Percentiles rank a stretch among this genome's conserved stretches.
These are phyloP conservation scores for Epithemia pelagica DNA, from an alignment of 108 stramenopile species.

Conservation along the genomic window DNA sequence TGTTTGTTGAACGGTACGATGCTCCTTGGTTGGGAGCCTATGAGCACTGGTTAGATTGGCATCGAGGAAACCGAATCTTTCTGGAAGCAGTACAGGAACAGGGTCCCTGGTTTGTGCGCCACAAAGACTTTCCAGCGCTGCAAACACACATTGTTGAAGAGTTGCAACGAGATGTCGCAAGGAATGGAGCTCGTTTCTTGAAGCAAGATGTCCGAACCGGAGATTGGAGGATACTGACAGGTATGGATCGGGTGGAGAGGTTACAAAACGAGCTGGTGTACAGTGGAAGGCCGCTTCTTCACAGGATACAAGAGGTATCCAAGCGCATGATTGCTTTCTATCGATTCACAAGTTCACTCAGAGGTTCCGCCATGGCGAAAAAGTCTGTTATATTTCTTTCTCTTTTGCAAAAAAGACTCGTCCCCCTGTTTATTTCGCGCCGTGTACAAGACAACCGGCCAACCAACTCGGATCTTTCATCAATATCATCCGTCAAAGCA, in stretches of 20 bases:
- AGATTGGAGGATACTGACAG: slow-evolving; percentile 38
- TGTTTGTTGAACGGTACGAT: slow-evolving; percentile 39
- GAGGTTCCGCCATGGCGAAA: neutral
- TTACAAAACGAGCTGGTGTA: slow-evolving; percentile 14
- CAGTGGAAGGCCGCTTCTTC: slow-evolving; percentile 4
- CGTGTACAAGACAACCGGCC: too few relatives aligned
- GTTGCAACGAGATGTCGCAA: neutral
- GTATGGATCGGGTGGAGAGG: slow-evolving; percentile 11
- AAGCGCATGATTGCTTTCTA: slow-evolving; percentile 23
- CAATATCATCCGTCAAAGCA: neutral
- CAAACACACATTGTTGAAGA: neutral
- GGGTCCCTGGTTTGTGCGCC: slow-evolving; percentile 2
- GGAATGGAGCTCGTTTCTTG: slow-evolving; percentile 31
- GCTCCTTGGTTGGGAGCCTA: slow-evolving; percentile 34
- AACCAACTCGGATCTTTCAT: neutral
- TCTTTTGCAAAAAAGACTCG: neutral
- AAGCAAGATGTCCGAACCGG: slow-evolving; percentile 43
- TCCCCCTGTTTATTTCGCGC: too few relatives aligned
- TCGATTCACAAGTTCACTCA: slow-evolving; percentile 25
- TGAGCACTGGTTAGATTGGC: slow-evolving; percentile 41
- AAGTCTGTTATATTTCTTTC: neutral
- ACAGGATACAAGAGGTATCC: slow-evolving; percentile 13
- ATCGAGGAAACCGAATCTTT: slow-evolving; percentile 52
- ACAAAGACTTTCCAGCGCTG: slow-evolving; percentile 13
- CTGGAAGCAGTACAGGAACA: slow-evolving; percentile 1